Percentiles rank a stretch among this genome's conserved stretches.
Conservation (phyloP, 768 basidiomycete genomes). For the Krasilnikovozyma curviuscula region DNA sequence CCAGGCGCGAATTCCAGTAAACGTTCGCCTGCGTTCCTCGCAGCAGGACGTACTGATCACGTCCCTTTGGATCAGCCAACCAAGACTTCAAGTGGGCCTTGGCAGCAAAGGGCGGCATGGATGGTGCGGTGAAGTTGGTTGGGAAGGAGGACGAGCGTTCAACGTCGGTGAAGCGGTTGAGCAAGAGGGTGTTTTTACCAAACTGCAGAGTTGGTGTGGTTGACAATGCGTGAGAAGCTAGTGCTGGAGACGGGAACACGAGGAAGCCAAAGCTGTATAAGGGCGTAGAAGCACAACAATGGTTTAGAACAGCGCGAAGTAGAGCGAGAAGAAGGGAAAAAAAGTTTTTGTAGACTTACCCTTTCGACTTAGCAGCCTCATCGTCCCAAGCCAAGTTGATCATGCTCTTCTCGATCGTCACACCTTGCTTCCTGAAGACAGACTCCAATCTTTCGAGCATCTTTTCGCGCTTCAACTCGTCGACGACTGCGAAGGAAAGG, state of each 20-base stretch:
- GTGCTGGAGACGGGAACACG: no score
- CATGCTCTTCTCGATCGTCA: slow-evolving; percentile 51
- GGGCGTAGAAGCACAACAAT: slow-evolving; percentile 11
- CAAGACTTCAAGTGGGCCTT: slow-evolving; percentile 88
- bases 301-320: slow-evolving; percentile 15
- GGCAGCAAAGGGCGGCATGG: slow-evolving; percentile 49
- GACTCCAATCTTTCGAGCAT: slow-evolving; percentile 63
- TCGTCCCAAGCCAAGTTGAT: slow-evolving; percentile 82
- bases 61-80: slow-evolving; percentile 76
- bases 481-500: slow-evolving; percentile 32
- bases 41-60: slow-evolving; percentile 91
- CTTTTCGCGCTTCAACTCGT: slow-evolving; percentile 62
- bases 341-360: slow-evolving; percentile 35
- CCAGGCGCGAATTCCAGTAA: slow-evolving; percentile 80
- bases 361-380: slow-evolving; percentile 65
- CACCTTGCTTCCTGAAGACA: slow-evolving; percentile 65
- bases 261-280: slow-evolving; percentile 55
- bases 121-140: slow-evolving; percentile 49
- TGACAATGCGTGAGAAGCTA: no score
- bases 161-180: slow-evolving; percentile 77
- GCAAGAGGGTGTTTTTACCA: slow-evolving; percentile 64
- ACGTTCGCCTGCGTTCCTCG: slow-evolving; percentile 78
- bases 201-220: slow-evolving; percentile 35
- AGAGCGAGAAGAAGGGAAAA: not conserved
- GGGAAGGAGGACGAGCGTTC: slow-evolving; percentile 53